Evolutionary conservation across 164 flowering plant genomes (phyloP).

Genomic region (Sedum album): DNA sequence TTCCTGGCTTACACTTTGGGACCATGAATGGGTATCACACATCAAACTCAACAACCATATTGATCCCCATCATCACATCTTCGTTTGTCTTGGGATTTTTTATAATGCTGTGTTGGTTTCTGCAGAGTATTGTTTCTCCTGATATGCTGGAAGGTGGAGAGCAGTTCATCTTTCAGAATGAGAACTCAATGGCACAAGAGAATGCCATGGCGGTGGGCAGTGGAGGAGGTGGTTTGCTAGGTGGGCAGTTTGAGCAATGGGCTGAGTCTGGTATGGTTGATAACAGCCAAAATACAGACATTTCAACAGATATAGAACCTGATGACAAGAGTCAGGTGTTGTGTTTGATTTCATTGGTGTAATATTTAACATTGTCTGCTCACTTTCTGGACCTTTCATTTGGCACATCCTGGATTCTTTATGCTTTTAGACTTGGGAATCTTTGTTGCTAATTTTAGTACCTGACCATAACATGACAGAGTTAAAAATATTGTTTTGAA

Average conservation of each 20-base stretch:
- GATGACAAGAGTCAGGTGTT: no score
- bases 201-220: constrained; percentile 6
- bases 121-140: constrained; percentile 22
- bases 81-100: neutral
- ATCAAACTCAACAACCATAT: neutral
- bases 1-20: constrained; percentile 27
- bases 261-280: constrained; percentile 70
- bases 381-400: neutral
- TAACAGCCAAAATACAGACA: constrained; percentile 71
- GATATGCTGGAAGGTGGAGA: constrained; percentile 35
- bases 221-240: constrained; percentile 20
- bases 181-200: constrained; percentile 11
- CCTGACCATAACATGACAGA: neutral
- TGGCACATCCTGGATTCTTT: constrained; percentile 6
- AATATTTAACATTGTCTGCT: neutral
- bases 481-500: neutral
- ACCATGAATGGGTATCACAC: constrained; percentile 32
- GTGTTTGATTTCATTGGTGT: constrained; percentile 3
- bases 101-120: neutral
- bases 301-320: constrained; percentile 76
- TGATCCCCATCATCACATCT: neutral
- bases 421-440: neutral
- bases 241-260: constrained; percentile 57
- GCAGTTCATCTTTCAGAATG: constrained; percentile 31
- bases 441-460: neutral